Evolutionary conservation across 1,284 basidiomycete genomes (phyloP), one percentile per base, ranked within the genome.

Genomic region (Inonotus obliquus): DNA sequence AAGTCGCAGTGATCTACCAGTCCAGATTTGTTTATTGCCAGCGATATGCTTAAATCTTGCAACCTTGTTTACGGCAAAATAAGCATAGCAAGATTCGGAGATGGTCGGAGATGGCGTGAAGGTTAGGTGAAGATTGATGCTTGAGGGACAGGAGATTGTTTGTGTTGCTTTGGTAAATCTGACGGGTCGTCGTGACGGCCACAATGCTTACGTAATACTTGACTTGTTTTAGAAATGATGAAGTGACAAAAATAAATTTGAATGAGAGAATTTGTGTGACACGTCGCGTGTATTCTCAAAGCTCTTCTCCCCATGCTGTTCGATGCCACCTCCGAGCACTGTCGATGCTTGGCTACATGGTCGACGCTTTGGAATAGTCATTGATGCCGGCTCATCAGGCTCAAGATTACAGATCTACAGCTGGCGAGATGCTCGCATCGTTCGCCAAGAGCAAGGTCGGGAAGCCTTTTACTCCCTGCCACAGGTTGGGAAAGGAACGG

Each of bases 381-480:
- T 99, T 72, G 96, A 99, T 79, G 96, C 96, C 69, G 96, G 96
- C 66, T 97, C 94, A 70, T 98, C 95, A 11, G 96, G 96, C 39
- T 98, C 96, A 5, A 82, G 97, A 54, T 81, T 98, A 53, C 96
- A 97, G 75, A 94, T 99, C 67, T 99, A 99, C 79, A 95, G 92
- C 70, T 99, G 96, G 96, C 87, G 83, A 66, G 91, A 98, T 72
- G 86, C 94, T 19, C 81, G 84, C 58, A 74, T 81, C 14, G 75
- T 83, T 23, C 73, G 76, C 4, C 66, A 78, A 56, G 75, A 79
- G 45, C 74, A 79, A 59, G 81, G 76, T 48, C 77, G 77, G 58
- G 69, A 73, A 14, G 77, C 81, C 3, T 76, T 77, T 13, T 72
- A 77, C 63, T 73, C 75, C 17, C 75, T 98, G 27, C 94, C 94